A percentile compares a stretch with the other conserved stretches of the same genome.
Conservation (phyloP, 1,284 basidiomycete genomes). For the Microstroma glucosiphilum region DNA sequence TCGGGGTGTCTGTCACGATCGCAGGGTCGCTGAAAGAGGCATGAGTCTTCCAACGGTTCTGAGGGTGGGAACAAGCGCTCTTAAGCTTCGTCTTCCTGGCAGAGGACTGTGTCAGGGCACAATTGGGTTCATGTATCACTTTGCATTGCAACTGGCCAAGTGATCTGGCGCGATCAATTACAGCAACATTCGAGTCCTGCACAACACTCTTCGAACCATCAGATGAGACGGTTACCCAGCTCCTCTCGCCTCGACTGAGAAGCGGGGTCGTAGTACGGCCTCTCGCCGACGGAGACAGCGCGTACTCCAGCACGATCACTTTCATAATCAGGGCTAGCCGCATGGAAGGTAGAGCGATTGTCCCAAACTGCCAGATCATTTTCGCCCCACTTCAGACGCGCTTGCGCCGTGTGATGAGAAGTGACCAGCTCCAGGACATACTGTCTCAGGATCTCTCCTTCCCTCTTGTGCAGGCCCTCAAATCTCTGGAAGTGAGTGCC, state of each 20-base stretch:
- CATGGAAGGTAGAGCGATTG: constrained; percentile 22
- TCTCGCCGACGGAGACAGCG: constrained; percentile 24
- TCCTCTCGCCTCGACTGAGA: constrained; percentile 20
- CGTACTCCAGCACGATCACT: constrained; percentile 23
- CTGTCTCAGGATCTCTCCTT: constrained; percentile 58
- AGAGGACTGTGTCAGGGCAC: no score
- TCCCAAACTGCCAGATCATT: constrained; percentile 39
- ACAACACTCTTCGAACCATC: no score
- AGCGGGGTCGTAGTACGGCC: constrained; percentile 24
- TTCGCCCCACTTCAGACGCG: constrained; percentile 55
- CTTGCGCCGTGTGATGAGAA: constrained; percentile 63
- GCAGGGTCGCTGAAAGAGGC: no score
- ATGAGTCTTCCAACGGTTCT: no score
- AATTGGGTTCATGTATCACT: no score
- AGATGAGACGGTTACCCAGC: constrained; percentile 12
- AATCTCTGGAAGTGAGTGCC: constrained; percentile 57
- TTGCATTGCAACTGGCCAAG: no score
- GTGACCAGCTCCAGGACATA: constrained; percentile 53
- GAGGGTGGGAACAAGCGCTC: no score
- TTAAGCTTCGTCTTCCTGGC: no score
- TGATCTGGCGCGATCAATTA: no score
- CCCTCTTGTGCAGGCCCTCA: constrained; percentile 60
- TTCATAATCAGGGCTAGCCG: constrained; percentile 26
- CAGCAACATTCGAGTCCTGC: no score
- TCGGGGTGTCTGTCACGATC: no score